Conservation (phyloP, 1,139 yeast species). For the Scheffersomyces illinoinensis region DNA sequence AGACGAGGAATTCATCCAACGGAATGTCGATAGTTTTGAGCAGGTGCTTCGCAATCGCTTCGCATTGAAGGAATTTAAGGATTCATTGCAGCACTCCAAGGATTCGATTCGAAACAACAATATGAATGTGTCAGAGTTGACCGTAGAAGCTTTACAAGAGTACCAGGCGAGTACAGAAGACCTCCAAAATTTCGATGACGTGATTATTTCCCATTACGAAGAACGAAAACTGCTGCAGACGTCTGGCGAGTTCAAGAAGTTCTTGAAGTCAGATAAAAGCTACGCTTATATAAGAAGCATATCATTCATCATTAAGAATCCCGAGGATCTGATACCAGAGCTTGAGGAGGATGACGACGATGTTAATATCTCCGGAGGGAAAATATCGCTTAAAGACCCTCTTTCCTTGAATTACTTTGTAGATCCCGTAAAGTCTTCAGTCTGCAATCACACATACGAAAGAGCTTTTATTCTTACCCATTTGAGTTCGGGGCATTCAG, state of each 20-base stretch:
- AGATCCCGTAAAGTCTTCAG: conserved; percentile 52
- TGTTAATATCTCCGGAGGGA: conserved; percentile 66
- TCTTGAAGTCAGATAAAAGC: conserved; percentile 4
- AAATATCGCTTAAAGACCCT: conserved; percentile 64
- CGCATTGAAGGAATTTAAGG: no score
- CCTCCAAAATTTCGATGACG: no score
- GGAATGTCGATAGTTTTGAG: no score
- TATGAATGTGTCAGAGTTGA: no score
- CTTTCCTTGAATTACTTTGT: conserved; percentile 52
- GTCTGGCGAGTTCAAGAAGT: conserved; percentile 1
- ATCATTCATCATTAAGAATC: conserved; percentile 32
- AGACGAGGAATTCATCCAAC: no score
- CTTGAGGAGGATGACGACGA: conserved; percentile 47
- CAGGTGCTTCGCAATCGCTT: no score
- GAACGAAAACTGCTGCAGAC: no score
- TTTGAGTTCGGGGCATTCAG: conserved; percentile 10
- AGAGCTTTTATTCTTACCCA: conserved; percentile 38
- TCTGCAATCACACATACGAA: conserved; percentile 66
- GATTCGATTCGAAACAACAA: no score
- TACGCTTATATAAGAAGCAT: conserved; percentile 29
- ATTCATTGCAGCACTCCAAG: no score
- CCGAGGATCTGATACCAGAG: conserved; percentile 42
- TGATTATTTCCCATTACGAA: no score
- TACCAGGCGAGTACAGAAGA: no score
- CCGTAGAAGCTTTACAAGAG: no score